These are phyloP conservation scores for Pezicula radicicola DNA, from an alignment of 2,329 filamentous ascomycete species.

Conservation along the genomic window DNA sequence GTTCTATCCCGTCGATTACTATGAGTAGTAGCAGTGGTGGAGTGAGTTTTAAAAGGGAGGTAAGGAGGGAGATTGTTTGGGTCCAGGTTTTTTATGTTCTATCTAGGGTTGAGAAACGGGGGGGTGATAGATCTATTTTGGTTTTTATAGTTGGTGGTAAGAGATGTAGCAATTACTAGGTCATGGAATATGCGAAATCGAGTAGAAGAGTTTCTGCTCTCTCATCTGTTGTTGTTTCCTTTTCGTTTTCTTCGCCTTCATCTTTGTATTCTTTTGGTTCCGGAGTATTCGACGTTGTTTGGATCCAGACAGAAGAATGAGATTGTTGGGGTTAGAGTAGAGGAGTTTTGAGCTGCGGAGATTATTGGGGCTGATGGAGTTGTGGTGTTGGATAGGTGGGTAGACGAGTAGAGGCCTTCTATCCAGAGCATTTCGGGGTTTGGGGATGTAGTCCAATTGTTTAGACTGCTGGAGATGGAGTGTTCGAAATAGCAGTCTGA, in stretches of 20 bases:
- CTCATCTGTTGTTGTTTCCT: not conserved
- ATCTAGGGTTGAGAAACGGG: not conserved
- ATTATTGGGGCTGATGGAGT: not conserved
- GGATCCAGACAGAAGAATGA: not conserved
- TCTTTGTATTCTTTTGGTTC: not conserved
- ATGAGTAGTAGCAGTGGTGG: not conserved
- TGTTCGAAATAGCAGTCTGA: not conserved
- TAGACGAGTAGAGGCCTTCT: not conserved
- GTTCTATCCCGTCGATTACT: not conserved
- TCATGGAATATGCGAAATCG: not conserved
- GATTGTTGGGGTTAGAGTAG: not conserved
- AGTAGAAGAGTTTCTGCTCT: not conserved
- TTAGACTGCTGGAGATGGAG: not conserved
- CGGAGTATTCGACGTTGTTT: too few species aligned
- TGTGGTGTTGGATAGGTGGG: not conserved
- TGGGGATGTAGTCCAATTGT: not conserved
- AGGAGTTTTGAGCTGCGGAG: not conserved
- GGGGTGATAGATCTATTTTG: not conserved
- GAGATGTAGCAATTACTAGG: not conserved
- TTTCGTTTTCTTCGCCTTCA: not conserved
- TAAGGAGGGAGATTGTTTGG: not conserved
- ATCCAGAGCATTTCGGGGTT: not conserved
- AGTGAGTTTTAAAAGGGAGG: not conserved
- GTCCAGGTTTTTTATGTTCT: not conserved
- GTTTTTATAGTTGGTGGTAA: not conserved